These are phyloP conservation scores for Hypoxylon cercidicola DNA, from an alignment of 495 filamentous ascomycete species.

Conservation along the genomic window DNA sequence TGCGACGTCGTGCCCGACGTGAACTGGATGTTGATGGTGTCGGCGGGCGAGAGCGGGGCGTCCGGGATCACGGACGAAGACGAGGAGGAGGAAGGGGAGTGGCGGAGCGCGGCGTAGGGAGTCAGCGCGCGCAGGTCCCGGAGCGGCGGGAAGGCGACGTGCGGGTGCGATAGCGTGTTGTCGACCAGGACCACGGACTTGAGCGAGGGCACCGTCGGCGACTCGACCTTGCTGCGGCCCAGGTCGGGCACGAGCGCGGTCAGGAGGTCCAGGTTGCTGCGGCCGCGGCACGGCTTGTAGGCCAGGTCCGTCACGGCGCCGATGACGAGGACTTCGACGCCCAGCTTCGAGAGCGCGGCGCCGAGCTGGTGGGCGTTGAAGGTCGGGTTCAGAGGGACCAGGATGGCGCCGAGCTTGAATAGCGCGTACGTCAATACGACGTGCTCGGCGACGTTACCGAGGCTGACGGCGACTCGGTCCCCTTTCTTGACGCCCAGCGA, in stretches of 20 bases:
- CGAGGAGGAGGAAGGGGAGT: constrained; percentile 21
- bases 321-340: constrained; percentile 80
- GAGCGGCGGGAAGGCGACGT: constrained; percentile 44
- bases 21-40: constrained; percentile 95
- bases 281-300: constrained; percentile 73
- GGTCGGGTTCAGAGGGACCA: constrained; percentile 91
- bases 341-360: constrained; percentile 80
- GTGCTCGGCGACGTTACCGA: constrained; percentile 88
- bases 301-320: constrained; percentile 86
- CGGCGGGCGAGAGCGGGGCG: constrained; percentile 66
- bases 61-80: constrained; percentile 55
- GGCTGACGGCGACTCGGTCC: constrained; percentile 83
- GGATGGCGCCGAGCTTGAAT: constrained; percentile 90
- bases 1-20: constrained; percentile 90
- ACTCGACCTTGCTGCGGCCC: constrained; percentile 60
- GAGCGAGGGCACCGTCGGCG: constrained; percentile 74
- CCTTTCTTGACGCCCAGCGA: constrained; percentile 83
- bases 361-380: constrained; percentile 85
- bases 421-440: constrained; percentile 85
- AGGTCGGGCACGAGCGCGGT: constrained; percentile 72
- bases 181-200: constrained; percentile 79
- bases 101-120: constrained; percentile 64
- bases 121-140: constrained; percentile 49
- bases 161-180: constrained; percentile 70
- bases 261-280: constrained; percentile 79